These are phyloP conservation scores for Aspergillus panamensis DNA, from an alignment of 495 filamentous ascomycete genomes.

Conservation along the genomic window DNA sequence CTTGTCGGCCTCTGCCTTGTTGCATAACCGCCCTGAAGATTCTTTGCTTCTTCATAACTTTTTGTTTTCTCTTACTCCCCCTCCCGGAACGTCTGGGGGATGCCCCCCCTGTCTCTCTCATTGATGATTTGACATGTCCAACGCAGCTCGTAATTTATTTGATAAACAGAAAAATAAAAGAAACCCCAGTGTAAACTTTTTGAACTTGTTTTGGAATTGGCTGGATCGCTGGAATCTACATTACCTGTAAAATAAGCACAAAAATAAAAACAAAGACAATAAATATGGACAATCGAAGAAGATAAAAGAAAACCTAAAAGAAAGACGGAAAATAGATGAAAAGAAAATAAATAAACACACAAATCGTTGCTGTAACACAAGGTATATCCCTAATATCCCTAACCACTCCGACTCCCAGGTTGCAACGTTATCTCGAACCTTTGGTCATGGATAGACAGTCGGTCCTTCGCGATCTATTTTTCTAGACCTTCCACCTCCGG, in stretches of 20 bases:
- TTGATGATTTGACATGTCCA: background rate
- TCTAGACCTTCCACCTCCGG: constrained; percentile 1
- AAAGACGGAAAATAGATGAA: no score
- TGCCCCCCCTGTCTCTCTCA: background rate
- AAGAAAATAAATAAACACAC: background rate
- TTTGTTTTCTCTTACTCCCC: background rate
- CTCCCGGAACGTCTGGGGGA: constrained; percentile 5
- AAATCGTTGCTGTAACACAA: constrained; percentile 9
- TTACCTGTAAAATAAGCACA: background rate
- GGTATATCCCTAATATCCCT: constrained; percentile 20
- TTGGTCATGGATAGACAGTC: constrained; percentile 13
- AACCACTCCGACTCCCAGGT: constrained; percentile 19
- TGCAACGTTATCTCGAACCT: constrained; percentile 19
- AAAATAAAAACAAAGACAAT: background rate
- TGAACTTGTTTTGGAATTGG: background rate
- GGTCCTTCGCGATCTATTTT: constrained; percentile 6
- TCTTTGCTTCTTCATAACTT: background rate
- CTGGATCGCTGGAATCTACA: constrained; percentile 1
- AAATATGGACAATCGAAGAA: constrained; percentile 4
- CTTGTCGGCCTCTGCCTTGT: background rate
- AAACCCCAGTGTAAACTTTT: background rate
- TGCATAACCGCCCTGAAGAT: constrained; percentile 7
- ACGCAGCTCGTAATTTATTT: background rate
- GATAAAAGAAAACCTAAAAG: no score
- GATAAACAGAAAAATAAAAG: background rate